Percentiles rank a stretch among this genome's conserved stretches.
Evolutionary conservation across 345 rosid genomes (phyloP).

Genomic region (Citrus cavaleriei): DNA sequence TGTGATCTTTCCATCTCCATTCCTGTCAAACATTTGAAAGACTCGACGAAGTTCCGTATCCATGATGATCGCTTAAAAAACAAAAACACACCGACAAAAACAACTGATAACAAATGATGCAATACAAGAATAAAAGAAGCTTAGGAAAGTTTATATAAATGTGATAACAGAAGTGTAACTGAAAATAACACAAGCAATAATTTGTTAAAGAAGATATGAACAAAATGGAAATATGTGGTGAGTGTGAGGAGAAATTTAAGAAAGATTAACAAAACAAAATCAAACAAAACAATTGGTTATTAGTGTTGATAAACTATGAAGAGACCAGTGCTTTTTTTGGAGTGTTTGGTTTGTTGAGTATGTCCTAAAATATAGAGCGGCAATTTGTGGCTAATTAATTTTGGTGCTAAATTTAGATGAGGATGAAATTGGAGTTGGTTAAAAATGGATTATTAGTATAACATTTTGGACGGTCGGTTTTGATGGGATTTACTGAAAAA

Average conservation of each 20-base stretch:
- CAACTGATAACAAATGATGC: neutral
- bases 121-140: neutral
- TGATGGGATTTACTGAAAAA: neutral
- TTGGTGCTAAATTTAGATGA: neutral
- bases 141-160: neutral
- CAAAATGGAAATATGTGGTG: neutral
- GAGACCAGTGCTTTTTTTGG: neutral
- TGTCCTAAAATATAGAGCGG: neutral
- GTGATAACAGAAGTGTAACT: neutral
- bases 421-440: neutral
- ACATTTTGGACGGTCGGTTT: neutral
- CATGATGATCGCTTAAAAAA: conserved; percentile 24
- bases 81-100: no score
- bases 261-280: neutral
- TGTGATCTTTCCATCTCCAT: conserved; percentile 83
- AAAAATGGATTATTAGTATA: neutral
- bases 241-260: neutral
- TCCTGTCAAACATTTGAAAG: conserved; percentile 85
- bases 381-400: neutral
- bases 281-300: neutral
- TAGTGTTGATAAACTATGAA: neutral
- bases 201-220: neutral
- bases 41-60: conserved; percentile 76
- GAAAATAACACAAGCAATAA: neutral
- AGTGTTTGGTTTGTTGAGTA: neutral